Evolutionary conservation across 1,139 yeast genomes (phyloP).

Genomic region (Candida tetrigidarum): DNA sequence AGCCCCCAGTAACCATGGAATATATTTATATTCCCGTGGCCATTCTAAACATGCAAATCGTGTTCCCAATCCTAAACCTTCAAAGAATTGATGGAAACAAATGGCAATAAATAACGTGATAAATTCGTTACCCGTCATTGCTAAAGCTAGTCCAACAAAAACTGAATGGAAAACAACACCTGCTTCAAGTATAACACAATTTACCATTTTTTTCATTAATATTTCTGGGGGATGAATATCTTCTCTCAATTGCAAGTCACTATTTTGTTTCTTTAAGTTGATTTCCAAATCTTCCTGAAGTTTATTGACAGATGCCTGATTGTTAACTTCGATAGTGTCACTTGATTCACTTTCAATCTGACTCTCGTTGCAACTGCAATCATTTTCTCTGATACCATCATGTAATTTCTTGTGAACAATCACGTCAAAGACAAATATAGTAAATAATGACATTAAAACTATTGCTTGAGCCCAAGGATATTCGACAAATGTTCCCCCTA

Average conservation of each 20-base stretch:
- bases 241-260: neutral
- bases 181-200: slow-evolving; percentile 38
- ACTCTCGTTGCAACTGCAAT: neutral
- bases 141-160: slow-evolving; percentile 42
- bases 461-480: slow-evolving; percentile 42
- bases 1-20: slow-evolving; percentile 39
- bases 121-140: slow-evolving; percentile 43
- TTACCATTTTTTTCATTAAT: slow-evolving; percentile 22
- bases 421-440: slow-evolving; percentile 35
- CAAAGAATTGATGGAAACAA: slow-evolving; percentile 46
- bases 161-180: slow-evolving; percentile 47
- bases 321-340: neutral
- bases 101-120: slow-evolving; percentile 39
- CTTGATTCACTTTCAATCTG: neutral
- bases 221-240: slow-evolving; percentile 5
- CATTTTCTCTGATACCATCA: slow-evolving; percentile 7
- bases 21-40: slow-evolving; percentile 32
- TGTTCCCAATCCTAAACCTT: slow-evolving; percentile 46
- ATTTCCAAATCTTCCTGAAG: neutral
- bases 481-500: slow-evolving; percentile 31
- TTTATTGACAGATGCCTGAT: neutral
- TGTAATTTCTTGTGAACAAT: slow-evolving; percentile 28
- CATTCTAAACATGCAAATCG: slow-evolving; percentile 41
- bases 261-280: neutral
- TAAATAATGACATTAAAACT: slow-evolving; percentile 34